phyloP scores from a whole-genome alignment of 192 early-diverging fungal species.

The Coemansia sp. region DNA sequence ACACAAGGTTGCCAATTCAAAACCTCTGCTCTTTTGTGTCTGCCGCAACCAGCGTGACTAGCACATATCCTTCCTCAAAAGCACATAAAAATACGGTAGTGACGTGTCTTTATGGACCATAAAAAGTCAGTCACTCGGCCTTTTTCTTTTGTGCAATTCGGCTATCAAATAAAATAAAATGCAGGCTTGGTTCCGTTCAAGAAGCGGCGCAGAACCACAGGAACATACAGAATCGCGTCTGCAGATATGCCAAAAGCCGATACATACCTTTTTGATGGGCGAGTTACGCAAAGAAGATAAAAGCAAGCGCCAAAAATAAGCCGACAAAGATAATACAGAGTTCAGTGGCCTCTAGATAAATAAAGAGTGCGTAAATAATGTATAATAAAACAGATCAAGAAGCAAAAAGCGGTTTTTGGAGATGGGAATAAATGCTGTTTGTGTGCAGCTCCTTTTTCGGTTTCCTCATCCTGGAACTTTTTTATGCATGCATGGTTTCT shows the following conservation, averaged over 20 bases:
- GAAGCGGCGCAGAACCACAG: not conserved
- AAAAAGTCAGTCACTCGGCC: too few species aligned
- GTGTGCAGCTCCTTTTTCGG: not conserved
- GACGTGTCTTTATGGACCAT: too few species aligned
- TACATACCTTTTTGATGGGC: too few species aligned
- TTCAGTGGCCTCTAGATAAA: not conserved
- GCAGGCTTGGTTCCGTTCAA: not conserved
- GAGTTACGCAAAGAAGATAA: too few species aligned
- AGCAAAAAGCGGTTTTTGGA: not conserved
- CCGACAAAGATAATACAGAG: too few species aligned
- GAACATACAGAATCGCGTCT: not conserved
- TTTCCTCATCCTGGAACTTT: not conserved
- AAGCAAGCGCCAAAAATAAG: too few species aligned
- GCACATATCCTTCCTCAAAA: too few species aligned
- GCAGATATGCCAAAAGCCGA: not conserved
- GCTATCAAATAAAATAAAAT: not conserved
- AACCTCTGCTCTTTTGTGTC: not conserved
- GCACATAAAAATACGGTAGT: too few species aligned
- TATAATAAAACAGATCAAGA: conserved; percentile 1
- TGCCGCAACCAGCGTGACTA: too few species aligned
- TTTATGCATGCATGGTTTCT: not conserved
- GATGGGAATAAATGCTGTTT: not conserved
- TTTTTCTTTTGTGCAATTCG: too few species aligned
- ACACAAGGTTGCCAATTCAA: not conserved
- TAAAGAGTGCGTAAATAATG: not conserved